A percentile compares a stretch with the other conserved stretches of the same genome.
Evolutionary conservation across 805 yeast genomes (phyloP).

Genomic region (Cyberlindnera euphorbiae): DNA sequence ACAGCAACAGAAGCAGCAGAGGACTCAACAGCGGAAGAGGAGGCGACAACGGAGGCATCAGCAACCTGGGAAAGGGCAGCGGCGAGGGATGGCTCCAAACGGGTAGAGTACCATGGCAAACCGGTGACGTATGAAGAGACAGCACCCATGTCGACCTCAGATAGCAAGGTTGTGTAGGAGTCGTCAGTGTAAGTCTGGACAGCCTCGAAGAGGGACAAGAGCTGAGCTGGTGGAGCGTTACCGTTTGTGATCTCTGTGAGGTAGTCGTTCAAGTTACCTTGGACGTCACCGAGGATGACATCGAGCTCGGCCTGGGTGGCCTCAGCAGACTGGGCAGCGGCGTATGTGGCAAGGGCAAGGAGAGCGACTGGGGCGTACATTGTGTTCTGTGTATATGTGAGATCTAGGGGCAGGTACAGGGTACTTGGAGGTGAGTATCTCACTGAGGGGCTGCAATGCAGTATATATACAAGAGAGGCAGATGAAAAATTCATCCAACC

Average conservation of each 20-base stretch:
- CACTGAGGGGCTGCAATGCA: too few relatives aligned
- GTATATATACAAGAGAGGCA: too few relatives aligned
- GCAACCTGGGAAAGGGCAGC: too few relatives aligned
- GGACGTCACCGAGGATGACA: constrained; percentile 17
- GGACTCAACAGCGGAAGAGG: constrained; percentile 7
- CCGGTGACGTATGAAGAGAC: constrained; percentile 2
- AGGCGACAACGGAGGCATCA: constrained; percentile 5
- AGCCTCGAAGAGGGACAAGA: constrained; percentile 26
- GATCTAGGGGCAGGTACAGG: too few relatives aligned
- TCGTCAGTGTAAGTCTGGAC: constrained; percentile 31
- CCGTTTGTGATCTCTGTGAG: constrained; percentile 16
- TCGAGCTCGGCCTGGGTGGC: constrained; percentile 7
- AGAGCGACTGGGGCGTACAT: not conserved
- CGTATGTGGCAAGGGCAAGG: constrained; percentile 1
- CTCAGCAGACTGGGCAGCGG: constrained; percentile 4
- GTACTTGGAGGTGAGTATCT: too few relatives aligned
- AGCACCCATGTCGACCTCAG: constrained; percentile 22
- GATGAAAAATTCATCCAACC: too few relatives aligned
- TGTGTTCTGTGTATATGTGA: not conserved
- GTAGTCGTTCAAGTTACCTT: constrained; percentile 18
- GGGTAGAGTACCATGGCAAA: constrained; percentile 1
- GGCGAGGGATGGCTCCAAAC: not conserved
- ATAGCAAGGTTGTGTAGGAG: constrained; percentile 29
- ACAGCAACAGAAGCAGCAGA: constrained; percentile 7
- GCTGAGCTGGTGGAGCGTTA: constrained; percentile 26